These are phyloP conservation scores for Papiliotrema fonsecae DNA, from an alignment of 1,284 basidiomycete genomes.

Conservation along the genomic window DNA sequence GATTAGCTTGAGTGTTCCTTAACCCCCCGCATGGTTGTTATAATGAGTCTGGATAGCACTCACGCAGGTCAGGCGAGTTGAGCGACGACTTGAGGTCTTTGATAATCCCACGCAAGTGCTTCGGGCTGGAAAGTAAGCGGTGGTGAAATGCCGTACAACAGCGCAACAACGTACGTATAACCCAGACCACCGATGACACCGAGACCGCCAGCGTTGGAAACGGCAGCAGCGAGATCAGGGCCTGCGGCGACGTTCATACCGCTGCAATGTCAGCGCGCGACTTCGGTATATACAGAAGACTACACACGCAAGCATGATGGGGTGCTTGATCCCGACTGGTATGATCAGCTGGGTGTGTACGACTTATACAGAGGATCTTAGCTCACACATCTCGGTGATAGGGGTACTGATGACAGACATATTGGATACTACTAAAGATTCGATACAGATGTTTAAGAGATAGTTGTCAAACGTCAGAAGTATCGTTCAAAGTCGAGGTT, in stretches of 20 bases:
- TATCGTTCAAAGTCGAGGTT: no score
- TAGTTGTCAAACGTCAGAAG: no score
- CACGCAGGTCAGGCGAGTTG: conserved; percentile 43
- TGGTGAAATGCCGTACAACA: conserved; percentile 7
- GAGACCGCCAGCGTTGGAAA: conserved; percentile 71
- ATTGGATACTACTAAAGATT: conserved; percentile 3
- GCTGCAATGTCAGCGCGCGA: conserved; percentile 17
- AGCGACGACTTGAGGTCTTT: conserved; percentile 65
- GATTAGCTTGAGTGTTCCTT: no score
- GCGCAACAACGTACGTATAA: conserved; percentile 57
- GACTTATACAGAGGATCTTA: no score
- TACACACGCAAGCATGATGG: conserved; percentile 67
- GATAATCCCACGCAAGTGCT: conserved; percentile 56
- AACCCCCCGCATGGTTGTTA: no score
- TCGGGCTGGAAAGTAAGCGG: conserved; percentile 27
- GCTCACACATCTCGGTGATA: conserved; percentile 66
- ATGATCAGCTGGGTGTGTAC: conserved; percentile 8
- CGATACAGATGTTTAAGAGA: neutral
- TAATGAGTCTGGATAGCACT: conserved; percentile 1
- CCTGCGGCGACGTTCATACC: conserved; percentile 87
- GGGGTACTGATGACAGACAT: conserved; percentile 55
- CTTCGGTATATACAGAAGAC: neutral
- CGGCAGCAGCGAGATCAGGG: conserved; percentile 73
- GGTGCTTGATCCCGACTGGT: conserved; percentile 71
- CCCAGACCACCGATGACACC: conserved; percentile 83